Evolutionary conservation across 2,329 filamentous ascomycete genomes (phyloP).

Genomic region (Aspergillus aculeatus): DNA sequence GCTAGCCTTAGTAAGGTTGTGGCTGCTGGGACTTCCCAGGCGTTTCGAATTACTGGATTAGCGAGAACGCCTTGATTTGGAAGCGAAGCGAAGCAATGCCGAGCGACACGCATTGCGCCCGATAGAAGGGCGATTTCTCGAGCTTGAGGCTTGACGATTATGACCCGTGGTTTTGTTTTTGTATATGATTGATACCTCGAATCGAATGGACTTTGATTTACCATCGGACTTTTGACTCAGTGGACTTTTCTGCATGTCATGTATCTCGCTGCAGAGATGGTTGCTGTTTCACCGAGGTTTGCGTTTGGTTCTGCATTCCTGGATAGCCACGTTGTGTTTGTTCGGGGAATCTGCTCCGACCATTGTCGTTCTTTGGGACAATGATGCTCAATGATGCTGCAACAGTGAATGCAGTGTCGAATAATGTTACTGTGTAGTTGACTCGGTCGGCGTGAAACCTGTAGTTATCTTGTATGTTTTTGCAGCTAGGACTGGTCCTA

Average conservation of each 20-base stretch:
- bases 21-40: neutral
- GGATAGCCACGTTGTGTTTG: neutral
- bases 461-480: too few relatives aligned
- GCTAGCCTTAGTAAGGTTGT: neutral
- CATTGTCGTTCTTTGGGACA: neutral
- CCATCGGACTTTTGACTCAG: neutral
- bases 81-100: constrained; percentile 3
- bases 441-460: too few relatives aligned
- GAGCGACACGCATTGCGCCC: neutral
- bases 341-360: neutral
- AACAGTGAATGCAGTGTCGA: neutral
- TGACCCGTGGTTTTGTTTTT: neutral
- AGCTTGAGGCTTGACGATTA: constrained; percentile 6
- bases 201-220: neutral
- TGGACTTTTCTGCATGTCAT: neutral
- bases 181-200: neutral
- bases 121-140: constrained; percentile 2
- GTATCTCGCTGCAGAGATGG: neutral
- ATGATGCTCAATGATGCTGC: neutral
- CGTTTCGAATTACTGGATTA: constrained; percentile 7
- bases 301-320: neutral
- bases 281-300: neutral
- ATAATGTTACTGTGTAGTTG: neutral
- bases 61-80: constrained; percentile 8
- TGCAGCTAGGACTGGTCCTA: neutral